Percentiles rank a stretch among this genome's conserved stretches.
Conservation (phyloP, 2,329 filamentous ascomycete species). For the Ceratocystis smalleyi region DNA sequence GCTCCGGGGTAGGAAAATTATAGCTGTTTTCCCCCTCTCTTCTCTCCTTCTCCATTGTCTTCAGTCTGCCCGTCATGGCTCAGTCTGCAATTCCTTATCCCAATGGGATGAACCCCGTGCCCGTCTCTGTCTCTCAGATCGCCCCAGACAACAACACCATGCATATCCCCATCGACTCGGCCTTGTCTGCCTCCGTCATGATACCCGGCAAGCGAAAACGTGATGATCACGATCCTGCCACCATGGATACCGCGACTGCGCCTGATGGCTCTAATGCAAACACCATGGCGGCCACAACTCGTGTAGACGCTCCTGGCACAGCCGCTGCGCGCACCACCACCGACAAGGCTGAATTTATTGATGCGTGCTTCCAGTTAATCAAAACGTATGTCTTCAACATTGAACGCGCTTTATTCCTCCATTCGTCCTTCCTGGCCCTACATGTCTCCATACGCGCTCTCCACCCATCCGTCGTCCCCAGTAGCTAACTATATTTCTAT, state of each 20-base stretch:
- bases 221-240: conserved; percentile 27
- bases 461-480: background rate
- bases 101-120: conserved; percentile 25
- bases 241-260: background rate
- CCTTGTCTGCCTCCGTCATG: conserved; percentile 15
- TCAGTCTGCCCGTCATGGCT: conserved; percentile 24
- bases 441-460: background rate
- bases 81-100: conserved; percentile 27
- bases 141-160: background rate
- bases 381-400: conserved; percentile 23
- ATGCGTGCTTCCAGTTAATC: conserved; percentile 27
- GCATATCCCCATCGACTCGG: conserved; percentile 15
- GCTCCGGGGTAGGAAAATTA: too few relatives aligned
- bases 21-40: background rate
- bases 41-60: background rate
- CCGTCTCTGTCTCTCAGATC: conserved; percentile 12
- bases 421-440: background rate
- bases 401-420: conserved; percentile 5
- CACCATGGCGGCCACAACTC: conserved; percentile 21
- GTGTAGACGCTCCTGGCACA: conserved; percentile 8
- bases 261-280: conserved; percentile 23
- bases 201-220: conserved; percentile 43
- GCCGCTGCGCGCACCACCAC: conserved; percentile 7
- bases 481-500: background rate
- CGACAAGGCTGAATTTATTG: conserved; percentile 26